Percentiles rank a stretch among this genome's conserved stretches.
phyloP scores from a whole-genome alignment of 2,329 filamentous ascomycete species.

The Aspergillus brasiliensis region DNA sequence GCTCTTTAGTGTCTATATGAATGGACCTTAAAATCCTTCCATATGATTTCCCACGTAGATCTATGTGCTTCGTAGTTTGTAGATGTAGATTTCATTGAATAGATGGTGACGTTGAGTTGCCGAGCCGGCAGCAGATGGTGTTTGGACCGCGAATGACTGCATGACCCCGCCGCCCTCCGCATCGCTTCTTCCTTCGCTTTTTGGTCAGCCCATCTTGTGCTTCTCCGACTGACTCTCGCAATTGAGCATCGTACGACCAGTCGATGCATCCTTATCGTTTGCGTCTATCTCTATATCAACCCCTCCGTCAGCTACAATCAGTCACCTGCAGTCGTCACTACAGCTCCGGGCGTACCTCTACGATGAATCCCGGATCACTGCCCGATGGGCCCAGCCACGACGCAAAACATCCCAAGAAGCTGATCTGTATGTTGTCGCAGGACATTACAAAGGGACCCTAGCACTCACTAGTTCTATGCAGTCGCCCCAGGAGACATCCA shows the following conservation, averaged over 20 bases:
- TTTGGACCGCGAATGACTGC: too few species aligned
- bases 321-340: neutral
- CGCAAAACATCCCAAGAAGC: constrained; percentile 40
- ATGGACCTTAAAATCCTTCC: neutral
- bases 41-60: neutral
- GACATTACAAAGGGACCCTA: neutral
- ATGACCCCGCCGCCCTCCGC: neutral
- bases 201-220: neutral
- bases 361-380: neutral
- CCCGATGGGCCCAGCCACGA: constrained; percentile 8
- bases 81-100: neutral
- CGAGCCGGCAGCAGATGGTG: neutral
- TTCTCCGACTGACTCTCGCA: neutral
- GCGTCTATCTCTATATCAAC: neutral
- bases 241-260: neutral
- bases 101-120: neutral
- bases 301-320: neutral
- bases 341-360: neutral
- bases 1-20: constrained; percentile 4
- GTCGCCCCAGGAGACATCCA: constrained; percentile 48
- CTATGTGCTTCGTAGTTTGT: neutral
- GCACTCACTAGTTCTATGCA: constrained; percentile 16
- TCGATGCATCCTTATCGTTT: neutral
- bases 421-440: constrained; percentile 39
- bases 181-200: neutral